phyloP scores from a whole-genome alignment of 2,329 filamentous ascomycete species.

The Ceratocystis papillata region DNA sequence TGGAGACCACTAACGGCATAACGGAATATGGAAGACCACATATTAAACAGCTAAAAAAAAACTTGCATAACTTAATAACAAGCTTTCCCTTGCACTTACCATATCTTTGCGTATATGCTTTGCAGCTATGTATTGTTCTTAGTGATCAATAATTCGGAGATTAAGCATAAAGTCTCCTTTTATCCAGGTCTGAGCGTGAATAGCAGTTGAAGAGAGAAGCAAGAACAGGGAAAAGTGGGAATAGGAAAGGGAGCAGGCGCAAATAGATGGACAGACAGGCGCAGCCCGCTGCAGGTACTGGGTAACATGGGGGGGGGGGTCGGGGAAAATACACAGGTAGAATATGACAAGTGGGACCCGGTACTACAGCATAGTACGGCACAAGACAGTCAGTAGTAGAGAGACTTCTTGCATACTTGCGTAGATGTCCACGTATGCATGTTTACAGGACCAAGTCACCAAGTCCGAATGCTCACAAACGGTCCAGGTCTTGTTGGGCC shows the following conservation, averaged over 20 bases:
- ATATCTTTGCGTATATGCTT: background rate
- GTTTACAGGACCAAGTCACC: too few species aligned
- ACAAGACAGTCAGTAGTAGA: too few species aligned
- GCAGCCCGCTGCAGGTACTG: background rate
- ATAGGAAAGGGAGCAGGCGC: background rate
- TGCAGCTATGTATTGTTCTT: background rate
- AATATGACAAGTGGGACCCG: too few species aligned
- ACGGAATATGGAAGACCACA: background rate
- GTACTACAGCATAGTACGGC: too few species aligned
- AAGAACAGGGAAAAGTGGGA: slow-evolving; percentile 7
- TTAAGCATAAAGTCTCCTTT: slow-evolving; percentile 11
- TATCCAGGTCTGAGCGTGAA: slow-evolving; percentile 1
- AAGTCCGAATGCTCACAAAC: too few species aligned
- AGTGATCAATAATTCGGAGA: slow-evolving; percentile 8
- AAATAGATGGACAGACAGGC: too few species aligned
- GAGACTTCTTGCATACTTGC: too few species aligned
- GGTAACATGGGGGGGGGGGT: too few species aligned
- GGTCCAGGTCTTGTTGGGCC: too few species aligned
- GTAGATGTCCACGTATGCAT: too few species aligned
- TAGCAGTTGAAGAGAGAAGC: background rate
- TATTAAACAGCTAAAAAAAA: background rate
- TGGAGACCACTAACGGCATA: background rate
- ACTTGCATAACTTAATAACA: background rate
- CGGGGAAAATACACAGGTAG: too few species aligned
- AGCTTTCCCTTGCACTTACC: background rate